Percentiles rank a stretch among this genome's conserved stretches.
These are phyloP conservation scores for Pharnaceum exiguum DNA, from an alignment of 148 eudicot species.

Conservation along the genomic window DNA sequence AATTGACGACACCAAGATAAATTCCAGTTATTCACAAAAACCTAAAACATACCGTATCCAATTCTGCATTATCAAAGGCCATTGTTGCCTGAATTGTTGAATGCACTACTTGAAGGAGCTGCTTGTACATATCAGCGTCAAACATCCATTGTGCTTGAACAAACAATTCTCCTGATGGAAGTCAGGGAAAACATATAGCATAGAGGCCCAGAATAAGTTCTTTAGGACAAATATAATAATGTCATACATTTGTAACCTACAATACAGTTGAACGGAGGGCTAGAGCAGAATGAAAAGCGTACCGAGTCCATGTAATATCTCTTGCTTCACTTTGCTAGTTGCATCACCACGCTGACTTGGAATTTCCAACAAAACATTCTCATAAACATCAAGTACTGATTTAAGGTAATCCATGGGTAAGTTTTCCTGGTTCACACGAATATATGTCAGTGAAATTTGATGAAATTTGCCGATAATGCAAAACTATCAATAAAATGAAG, in stretches of 20 bases:
- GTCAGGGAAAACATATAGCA: slow-evolving; percentile 7
- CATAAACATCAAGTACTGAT: slow-evolving; percentile 84
- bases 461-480: too few relatives aligned
- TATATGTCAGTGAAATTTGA: slow-evolving; percentile 10
- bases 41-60: slow-evolving; percentile 64
- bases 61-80: slow-evolving; percentile 43
- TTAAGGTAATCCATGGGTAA: slow-evolving; percentile 70
- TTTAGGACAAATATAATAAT: neutral
- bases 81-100: slow-evolving; percentile 46
- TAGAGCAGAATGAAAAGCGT: slow-evolving; percentile 18
- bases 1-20: too few relatives aligned
- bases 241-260: too few relatives aligned
- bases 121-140: slow-evolving; percentile 68
- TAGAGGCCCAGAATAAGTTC: neutral
- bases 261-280: neutral
- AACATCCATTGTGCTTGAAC: slow-evolving; percentile 79
- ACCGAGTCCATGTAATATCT: slow-evolving; percentile 89
- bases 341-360: slow-evolving; percentile 34
- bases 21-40: neutral
- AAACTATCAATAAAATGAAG: neutral
- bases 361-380: slow-evolving; percentile 60
- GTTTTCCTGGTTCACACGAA: slow-evolving; percentile 61
- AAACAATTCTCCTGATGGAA: slow-evolving; percentile 74
- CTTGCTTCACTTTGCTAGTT: slow-evolving; percentile 81
- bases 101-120: slow-evolving; percentile 60